Base-by-base conservation (phyloP, 768 basidiomycete species). In the Paxillus ammoniavirescens region DNA sequence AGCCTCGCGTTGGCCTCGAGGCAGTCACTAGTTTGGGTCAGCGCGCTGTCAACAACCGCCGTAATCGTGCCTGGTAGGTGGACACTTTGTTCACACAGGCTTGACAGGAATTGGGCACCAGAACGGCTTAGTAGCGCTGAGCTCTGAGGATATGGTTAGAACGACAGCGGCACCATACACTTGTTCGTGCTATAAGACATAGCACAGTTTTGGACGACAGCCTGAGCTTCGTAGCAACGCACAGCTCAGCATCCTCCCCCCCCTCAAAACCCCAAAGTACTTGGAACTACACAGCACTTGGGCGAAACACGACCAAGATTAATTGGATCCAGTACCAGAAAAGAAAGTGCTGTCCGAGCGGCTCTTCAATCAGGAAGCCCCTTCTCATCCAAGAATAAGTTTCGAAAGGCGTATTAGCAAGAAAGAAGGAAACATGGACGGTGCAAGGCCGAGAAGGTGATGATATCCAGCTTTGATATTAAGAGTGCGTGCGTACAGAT, bases 1-100 rank as follows among this genome's bases (percentile, higher is more conserved):
- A n/a, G n/a, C 66, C 66, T 66, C 61, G 42, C 59, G 14, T 13
- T 21, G 37, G 52, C 67, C 67, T 69, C 67, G 63, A 60, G 67
- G 67, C 65, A 7, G 44, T 17, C 28, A 18, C n/a, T 42, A n/a
- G n/a, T 58, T 58, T 42, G 7, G 26, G 57, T 17, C 35, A 30
- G 21, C 46, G 33, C 47, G 49, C 26, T 47, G 18, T 5, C 33
- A n/a, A 26, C 57, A 9, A 55, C 35, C 26, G 54, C 54, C 43
- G 12, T 41, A 40, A 36, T 47, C 49, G 48, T 49, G 28, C 48
- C 48, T 40, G 26, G 46, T 47, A 30, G 15, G 31, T 47, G 45
- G 45, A 33, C 15, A 12, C 17, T 41, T 30, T 26, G 30, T 30
- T 28, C 43, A 45, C 26, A 15, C 26, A 30, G 10, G 31, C 26